Conservation (phyloP, 345 rosid genomes). For the Luvunga scandens region DNA sequence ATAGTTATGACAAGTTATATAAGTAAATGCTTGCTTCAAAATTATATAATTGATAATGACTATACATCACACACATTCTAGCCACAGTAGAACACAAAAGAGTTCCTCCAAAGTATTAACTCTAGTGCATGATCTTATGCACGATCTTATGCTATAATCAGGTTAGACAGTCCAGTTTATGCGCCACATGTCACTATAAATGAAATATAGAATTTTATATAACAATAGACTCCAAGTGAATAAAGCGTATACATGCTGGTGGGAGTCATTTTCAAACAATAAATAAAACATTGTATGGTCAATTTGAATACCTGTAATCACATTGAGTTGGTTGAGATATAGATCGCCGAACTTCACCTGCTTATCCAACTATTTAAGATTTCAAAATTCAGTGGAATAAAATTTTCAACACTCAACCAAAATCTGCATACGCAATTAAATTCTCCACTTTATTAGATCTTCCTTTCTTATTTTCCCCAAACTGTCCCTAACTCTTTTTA, state of each 20-base stretch:
- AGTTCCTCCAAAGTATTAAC: background rate
- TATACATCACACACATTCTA: background rate
- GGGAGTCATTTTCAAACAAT: constrained; percentile 4
- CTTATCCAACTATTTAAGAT: constrained; percentile 22
- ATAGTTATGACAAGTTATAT: too few relatives aligned
- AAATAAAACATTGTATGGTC: background rate
- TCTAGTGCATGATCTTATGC: background rate
- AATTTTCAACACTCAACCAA: constrained; percentile 24
- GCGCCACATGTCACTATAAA: background rate
- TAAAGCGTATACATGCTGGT: background rate
- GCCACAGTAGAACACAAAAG: background rate
- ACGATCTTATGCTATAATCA: background rate
- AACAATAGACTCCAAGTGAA: background rate
- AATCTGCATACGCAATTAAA: constrained; percentile 28
- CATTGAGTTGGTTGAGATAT: constrained; percentile 30
- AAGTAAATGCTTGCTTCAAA: too few relatives aligned
- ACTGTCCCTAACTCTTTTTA: background rate
- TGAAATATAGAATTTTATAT: background rate
- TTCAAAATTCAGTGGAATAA: background rate
- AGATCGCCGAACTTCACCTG: constrained; percentile 47
- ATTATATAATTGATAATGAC: too few relatives aligned
- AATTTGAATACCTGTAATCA: background rate
- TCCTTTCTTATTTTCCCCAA: background rate
- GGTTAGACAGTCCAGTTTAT: background rate
- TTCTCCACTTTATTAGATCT: background rate